Conservation (phyloP, 1,284 basidiomycete genomes). For the Sporisorium exsertum region DNA sequence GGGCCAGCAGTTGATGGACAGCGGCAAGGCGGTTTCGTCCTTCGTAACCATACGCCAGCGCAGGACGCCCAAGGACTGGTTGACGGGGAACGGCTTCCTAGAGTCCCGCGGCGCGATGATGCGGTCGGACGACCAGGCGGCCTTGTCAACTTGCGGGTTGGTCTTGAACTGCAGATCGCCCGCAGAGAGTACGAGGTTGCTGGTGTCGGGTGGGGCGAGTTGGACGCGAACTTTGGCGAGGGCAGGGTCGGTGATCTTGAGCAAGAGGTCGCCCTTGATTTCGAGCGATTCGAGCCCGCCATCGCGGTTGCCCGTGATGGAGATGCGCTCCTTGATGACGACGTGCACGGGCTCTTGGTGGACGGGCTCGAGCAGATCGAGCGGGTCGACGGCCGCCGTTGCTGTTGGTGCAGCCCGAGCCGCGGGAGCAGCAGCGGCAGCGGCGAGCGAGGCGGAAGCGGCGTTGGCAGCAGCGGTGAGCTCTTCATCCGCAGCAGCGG, state of each 20-base stretch:
- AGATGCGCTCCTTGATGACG: constrained; percentile 84
- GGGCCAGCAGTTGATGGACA: constrained; percentile 97
- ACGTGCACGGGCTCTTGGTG: constrained; percentile 86
- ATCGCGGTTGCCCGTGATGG: constrained; percentile 84
- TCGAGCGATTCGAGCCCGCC: constrained; percentile 90
- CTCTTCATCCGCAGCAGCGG: constrained; percentile 70
- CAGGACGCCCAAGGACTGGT: constrained; percentile 80
- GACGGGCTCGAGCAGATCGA: constrained; percentile 77
- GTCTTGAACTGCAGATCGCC: constrained; percentile 88
- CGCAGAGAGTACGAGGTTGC: constrained; percentile 76
- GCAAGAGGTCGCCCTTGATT: constrained; percentile 92
- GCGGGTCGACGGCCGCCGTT: constrained; percentile 67
- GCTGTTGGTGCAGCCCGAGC: constrained; percentile 66
- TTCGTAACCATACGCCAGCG: constrained; percentile 92
- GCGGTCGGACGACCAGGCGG: constrained; percentile 76
- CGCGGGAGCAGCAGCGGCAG: constrained; percentile 26
- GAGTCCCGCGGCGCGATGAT: constrained; percentile 87
- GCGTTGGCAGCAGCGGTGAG: constrained; percentile 71
- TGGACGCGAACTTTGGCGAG: constrained; percentile 81
- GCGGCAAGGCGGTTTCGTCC: constrained; percentile 89
- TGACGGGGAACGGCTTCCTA: constrained; percentile 85
- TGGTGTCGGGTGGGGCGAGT: constrained; percentile 73
- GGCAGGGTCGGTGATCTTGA: constrained; percentile 82
- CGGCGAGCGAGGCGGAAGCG: constrained; percentile 57
- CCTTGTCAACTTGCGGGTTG: constrained; percentile 93